A percentile compares a stretch with the other conserved stretches of the same genome.
Conservation (phyloP, 805 yeast genomes). For the Wickerhamomyces kurtzmanii region DNA sequence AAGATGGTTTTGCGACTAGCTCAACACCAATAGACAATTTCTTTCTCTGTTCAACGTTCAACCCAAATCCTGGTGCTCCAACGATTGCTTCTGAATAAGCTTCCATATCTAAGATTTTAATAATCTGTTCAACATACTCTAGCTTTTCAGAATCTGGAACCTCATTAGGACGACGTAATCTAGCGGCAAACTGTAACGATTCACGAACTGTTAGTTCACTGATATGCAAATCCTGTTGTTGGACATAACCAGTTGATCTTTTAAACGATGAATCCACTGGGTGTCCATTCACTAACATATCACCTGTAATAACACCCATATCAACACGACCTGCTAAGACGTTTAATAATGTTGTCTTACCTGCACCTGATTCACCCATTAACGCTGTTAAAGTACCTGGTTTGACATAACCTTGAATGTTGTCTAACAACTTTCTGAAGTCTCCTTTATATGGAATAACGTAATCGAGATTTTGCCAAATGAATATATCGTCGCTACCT, state of each 20-base stretch:
- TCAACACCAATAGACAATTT: conserved; percentile 36
- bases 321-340: conserved; percentile 41
- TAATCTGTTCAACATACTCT: conserved; percentile 41
- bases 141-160: conserved; percentile 33
- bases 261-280: conserved; percentile 32
- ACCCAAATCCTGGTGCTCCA: conserved; percentile 36
- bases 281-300: conserved; percentile 43
- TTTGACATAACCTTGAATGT: conserved; percentile 32
- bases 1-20: conserved; percentile 34
- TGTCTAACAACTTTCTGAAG: conserved; percentile 41
- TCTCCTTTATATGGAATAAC: conserved; percentile 22
- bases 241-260: conserved; percentile 47
- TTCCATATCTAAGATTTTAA: conserved; percentile 37
- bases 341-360: conserved; percentile 49
- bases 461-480: conserved; percentile 16
- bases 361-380: conserved; percentile 62
- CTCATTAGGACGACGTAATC: conserved; percentile 36
- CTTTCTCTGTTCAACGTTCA: conserved; percentile 38
- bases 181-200: conserved; percentile 36
- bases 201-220: conserved; percentile 23
- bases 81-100: conserved; percentile 42
- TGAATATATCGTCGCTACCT: conserved; percentile 14
- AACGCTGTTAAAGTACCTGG: conserved; percentile 54
- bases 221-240: conserved; percentile 45
- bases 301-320: conserved; percentile 46